phyloP scores from a whole-genome alignment of 352 stramenopile genomes.

The Blastocystis sp. region DNA sequence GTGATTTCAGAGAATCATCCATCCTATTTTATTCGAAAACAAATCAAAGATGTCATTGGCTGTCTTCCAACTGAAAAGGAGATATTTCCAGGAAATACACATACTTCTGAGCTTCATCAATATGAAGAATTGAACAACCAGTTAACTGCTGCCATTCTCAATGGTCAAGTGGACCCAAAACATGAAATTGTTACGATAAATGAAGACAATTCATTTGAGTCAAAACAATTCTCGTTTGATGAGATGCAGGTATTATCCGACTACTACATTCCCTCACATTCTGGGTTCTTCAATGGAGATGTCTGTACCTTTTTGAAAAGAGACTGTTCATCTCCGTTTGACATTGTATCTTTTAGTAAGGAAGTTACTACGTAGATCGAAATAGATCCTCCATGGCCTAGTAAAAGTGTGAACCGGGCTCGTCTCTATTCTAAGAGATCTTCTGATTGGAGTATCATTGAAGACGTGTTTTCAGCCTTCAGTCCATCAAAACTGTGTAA shows the following conservation, averaged over 20 bases:
- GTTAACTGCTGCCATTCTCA: background rate
- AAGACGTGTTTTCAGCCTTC: background rate
- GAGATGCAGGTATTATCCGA: background rate
- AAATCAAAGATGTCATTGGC: background rate
- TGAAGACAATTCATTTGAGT: background rate
- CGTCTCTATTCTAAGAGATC: background rate
- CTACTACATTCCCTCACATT: background rate
- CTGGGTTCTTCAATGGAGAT: constrained; percentile 21
- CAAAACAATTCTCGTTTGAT: background rate
- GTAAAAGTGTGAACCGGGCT: constrained; percentile 23
- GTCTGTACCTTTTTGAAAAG: constrained; percentile 35
- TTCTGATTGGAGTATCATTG: background rate
- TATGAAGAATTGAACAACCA: background rate
- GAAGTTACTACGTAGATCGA: background rate
- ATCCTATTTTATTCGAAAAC: background rate
- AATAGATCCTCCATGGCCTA: constrained; percentile 55
- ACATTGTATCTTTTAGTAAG: background rate
- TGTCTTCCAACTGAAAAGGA: background rate
- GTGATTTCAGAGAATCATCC: background rate
- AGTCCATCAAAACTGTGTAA: background rate
- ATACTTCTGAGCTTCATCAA: background rate
- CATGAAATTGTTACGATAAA: background rate
- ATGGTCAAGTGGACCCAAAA: background rate
- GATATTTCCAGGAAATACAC: background rate
- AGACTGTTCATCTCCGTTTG: background rate